These are phyloP conservation scores for Metarhizium guizhouense DNA, from an alignment of 2,329 filamentous ascomycete species.

Conservation along the genomic window DNA sequence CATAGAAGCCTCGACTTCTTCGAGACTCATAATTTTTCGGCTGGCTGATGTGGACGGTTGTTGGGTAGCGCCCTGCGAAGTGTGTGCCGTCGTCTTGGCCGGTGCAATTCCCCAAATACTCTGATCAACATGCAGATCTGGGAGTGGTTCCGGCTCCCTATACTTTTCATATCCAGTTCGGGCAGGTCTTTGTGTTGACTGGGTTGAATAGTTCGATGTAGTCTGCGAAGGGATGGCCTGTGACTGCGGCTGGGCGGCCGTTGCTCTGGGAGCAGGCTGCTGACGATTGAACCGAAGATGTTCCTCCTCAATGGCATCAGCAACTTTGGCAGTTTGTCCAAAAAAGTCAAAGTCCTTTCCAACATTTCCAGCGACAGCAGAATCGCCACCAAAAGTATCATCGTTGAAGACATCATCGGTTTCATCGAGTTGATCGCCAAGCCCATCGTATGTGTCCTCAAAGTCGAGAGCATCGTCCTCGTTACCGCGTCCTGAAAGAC, in stretches of 20 bases:
- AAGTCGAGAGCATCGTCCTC: conserved; percentile 60
- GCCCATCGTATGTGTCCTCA: conserved; percentile 93
- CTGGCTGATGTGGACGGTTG: conserved; percentile 22
- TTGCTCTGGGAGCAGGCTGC: conserved; percentile 43
- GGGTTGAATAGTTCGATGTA: conserved; percentile 27
- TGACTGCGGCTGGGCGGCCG: conserved; percentile 23
- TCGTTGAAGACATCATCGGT: conserved; percentile 93
- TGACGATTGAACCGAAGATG: conserved; percentile 75
- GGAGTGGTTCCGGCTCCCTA: conserved; percentile 71
- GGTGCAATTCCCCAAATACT: conserved; percentile 81
- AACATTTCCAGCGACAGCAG: conserved; percentile 40
- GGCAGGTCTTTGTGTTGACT: conserved; percentile 46
- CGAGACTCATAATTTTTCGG: conserved; percentile 86
- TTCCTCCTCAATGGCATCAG: conserved; percentile 82
- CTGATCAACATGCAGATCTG: conserved; percentile 85
- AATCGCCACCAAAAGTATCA: conserved; percentile 67
- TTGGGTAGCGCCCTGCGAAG: conserved; percentile 15
- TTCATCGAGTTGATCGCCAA: conserved; percentile 86
- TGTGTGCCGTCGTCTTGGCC: conserved; percentile 29
- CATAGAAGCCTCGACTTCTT: conserved; percentile 95
- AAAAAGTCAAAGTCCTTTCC: conserved; percentile 98
- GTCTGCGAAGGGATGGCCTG: conserved; percentile 20
- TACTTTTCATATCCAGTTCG: conserved; percentile 90
- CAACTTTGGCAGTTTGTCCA: conserved; percentile 79
- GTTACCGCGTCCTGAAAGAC: conserved; percentile 59